Percentiles rank a stretch among this genome's conserved stretches.
Conservation (phyloP, 164 flowering plant species). For the Berberis vulgaris region DNA sequence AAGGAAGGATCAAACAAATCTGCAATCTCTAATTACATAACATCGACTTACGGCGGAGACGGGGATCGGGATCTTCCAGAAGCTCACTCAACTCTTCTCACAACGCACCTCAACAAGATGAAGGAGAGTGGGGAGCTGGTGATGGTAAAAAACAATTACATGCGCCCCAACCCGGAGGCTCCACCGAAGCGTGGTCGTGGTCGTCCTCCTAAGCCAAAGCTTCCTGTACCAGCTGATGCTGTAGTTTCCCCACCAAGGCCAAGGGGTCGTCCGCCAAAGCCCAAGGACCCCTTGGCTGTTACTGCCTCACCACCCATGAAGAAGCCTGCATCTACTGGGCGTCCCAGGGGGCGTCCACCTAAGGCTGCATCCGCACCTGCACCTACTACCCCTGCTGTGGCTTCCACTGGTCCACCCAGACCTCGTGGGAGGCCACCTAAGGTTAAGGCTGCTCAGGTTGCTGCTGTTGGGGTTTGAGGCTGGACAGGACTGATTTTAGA, state of each 20-base stretch:
- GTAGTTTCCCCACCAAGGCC: constrained; percentile 15
- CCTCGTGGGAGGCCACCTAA: constrained; percentile 67
- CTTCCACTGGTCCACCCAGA: constrained; percentile 18
- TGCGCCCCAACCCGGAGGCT: constrained; percentile 53
- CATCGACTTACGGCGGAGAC: constrained; percentile 29
- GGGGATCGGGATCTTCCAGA: constrained; percentile 35
- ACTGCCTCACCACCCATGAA: constrained; percentile 8
- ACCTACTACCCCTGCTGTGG: not conserved
- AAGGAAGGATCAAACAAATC: constrained; percentile 57
- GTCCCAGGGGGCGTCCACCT: constrained; percentile 60
- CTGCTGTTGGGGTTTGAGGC: not conserved
- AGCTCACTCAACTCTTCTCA: constrained; percentile 45
- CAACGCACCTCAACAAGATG: constrained; percentile 57
- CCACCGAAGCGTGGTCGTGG: constrained; percentile 83
- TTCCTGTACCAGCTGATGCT: not conserved
- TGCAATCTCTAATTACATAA: constrained; percentile 58
- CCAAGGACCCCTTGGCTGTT: constrained; percentile 34
- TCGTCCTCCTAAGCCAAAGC: constrained; percentile 79
- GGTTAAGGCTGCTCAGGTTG: constrained; percentile 23
- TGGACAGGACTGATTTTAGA: not conserved
- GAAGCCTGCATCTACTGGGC: constrained; percentile 4
- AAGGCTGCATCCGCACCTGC: constrained; percentile 26
- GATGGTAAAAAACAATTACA: constrained; percentile 63
- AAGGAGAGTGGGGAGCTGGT: constrained; percentile 55
- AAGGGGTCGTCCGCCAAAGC: constrained; percentile 47